phyloP scores from a whole-genome alignment of 2,329 filamentous ascomycete species.

The Monilinia fructigena region DNA sequence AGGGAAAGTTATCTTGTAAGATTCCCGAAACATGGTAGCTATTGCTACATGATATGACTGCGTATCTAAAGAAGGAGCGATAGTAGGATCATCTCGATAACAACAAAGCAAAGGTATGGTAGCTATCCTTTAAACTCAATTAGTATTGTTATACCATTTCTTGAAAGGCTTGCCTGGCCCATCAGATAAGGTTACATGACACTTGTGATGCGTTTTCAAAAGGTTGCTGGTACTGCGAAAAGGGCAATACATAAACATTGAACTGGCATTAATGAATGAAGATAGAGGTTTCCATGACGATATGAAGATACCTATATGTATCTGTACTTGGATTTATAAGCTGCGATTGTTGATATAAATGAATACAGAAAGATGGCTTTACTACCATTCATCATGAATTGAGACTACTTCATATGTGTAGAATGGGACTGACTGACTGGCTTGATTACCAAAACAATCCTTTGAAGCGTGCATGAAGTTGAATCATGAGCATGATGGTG shows the following conservation, averaged over 20 bases:
- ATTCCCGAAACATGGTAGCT: not conserved
- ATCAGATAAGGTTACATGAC: not conserved
- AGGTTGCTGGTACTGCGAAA: not conserved
- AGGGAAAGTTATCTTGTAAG: not conserved
- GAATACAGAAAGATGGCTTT: no score
- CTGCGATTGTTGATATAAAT: no score
- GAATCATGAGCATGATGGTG: no score
- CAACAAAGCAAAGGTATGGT: not conserved
- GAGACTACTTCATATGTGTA: no score
- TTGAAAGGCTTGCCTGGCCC: not conserved
- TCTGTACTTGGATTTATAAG: no score
- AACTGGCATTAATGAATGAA: no score
- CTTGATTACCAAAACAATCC: no score
- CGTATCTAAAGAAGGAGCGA: conserved; percentile 2
- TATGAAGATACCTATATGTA: no score
- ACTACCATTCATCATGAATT: no score
- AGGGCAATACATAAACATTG: not conserved
- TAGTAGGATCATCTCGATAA: not conserved
- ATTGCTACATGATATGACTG: not conserved
- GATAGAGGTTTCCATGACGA: no score
- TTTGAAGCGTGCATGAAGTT: no score
- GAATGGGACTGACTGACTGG: no score
- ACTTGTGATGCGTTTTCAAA: not conserved
- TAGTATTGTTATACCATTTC: not conserved
- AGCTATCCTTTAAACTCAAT: not conserved